These are phyloP conservation scores for Pleurotus sapidus DNA, from an alignment of 768 basidiomycete species.

Conservation along the genomic window DNA sequence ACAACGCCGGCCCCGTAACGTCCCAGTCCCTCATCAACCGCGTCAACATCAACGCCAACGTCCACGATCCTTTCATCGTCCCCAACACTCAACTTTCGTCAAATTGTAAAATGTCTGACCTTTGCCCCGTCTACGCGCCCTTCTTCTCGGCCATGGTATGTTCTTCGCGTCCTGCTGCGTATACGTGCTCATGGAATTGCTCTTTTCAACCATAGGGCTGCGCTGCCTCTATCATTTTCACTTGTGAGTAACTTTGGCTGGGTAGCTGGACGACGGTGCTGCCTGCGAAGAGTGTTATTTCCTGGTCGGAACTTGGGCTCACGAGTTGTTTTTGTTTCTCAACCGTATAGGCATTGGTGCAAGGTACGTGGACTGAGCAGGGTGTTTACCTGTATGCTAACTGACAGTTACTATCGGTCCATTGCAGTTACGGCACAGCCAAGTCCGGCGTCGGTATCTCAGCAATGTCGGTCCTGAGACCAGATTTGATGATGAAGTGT, in stretches of 20 bases:
- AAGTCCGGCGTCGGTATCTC: slow-evolving; percentile 98
- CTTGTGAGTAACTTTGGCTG: slow-evolving; percentile 60
- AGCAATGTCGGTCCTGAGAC: slow-evolving; percentile 96
- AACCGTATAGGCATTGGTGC: slow-evolving; percentile 69
- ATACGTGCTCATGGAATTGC: slow-evolving; percentile 2
- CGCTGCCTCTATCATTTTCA: slow-evolving; percentile 96
- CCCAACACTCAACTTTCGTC: slow-evolving; percentile 4
- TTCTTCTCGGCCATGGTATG: slow-evolving; percentile 97
- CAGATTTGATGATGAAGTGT: slow-evolving; percentile 98
- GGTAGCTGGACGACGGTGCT: background rate
- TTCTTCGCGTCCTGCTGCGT: slow-evolving; percentile 12
- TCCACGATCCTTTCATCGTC: slow-evolving; percentile 11
- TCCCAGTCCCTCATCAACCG: background rate
- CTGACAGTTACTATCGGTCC: slow-evolving; percentile 12
- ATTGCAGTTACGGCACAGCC: slow-evolving; percentile 89
- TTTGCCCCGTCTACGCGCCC: slow-evolving; percentile 93
- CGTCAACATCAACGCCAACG: slow-evolving; percentile 4
- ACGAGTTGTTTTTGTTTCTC: background rate
- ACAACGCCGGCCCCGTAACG: background rate
- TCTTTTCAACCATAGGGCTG: slow-evolving; percentile 62
- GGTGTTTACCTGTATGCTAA: background rate
- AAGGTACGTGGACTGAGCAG: slow-evolving; percentile 47
- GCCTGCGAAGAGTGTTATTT: background rate
- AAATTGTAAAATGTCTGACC: slow-evolving; percentile 58
- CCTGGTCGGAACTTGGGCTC: background rate